Evolutionary conservation across 805 yeast genomes (phyloP).

Genomic region (Ogataea angusta): DNA sequence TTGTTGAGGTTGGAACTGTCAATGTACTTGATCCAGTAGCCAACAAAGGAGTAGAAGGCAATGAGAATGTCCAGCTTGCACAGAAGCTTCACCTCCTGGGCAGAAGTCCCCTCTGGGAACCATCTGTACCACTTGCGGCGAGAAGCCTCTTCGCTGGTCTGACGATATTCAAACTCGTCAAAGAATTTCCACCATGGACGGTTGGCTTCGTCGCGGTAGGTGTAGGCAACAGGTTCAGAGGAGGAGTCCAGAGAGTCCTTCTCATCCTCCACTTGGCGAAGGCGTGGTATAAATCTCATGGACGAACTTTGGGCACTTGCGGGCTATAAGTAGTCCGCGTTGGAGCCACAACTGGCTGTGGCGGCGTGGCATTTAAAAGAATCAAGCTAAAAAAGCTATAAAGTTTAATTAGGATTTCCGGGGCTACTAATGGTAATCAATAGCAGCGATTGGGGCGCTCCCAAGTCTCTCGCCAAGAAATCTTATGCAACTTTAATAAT

Average conservation of each 20-base stretch:
- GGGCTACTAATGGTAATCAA: no score
- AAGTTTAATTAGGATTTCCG: no score
- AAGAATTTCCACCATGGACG: conserved; percentile 54
- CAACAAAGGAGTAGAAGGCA: conserved; percentile 53
- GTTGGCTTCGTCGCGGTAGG: conserved; percentile 49
- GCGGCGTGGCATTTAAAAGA: no score
- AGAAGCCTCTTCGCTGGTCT: conserved; percentile 31
- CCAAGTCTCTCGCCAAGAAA: no score
- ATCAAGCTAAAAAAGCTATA: no score
- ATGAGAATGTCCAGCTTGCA: conserved; percentile 55
- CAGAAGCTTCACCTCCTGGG: conserved; percentile 45
- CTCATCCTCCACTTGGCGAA: not conserved
- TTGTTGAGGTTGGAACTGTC: conserved; percentile 60
- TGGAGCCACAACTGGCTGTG: no score
- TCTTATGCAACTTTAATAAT: no score
- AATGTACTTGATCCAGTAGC: conserved; percentile 66
- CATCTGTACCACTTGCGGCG: conserved; percentile 51
- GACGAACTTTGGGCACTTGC: no score
- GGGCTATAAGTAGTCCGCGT: no score
- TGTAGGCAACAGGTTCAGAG: not conserved
- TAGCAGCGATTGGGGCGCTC: no score
- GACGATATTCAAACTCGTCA: conserved; percentile 62
- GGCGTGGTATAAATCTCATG: not conserved
- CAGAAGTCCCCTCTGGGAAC: conserved; percentile 47
- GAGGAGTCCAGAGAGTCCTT: not conserved